A percentile compares a stretch with the other conserved stretches of the same genome.
phyloP scores from a whole-genome alignment of 345 rosid genomes.

The Tarenaya hassleriana region DNA sequence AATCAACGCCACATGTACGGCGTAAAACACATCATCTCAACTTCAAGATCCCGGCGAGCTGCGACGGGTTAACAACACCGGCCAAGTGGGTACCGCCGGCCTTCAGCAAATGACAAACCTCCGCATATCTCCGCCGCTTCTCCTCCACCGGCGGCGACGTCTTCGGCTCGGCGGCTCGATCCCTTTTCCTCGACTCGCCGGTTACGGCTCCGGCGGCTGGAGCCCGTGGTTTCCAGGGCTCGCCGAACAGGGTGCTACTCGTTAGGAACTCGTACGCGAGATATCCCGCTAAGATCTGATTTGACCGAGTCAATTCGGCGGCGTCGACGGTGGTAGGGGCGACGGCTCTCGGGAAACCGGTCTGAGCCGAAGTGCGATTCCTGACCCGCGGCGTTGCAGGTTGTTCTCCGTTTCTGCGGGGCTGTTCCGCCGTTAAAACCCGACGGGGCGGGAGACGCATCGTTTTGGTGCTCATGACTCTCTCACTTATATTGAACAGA shows the following conservation, averaged over 20 bases:
- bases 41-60: slow-evolving; percentile 46
- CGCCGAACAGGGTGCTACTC: slow-evolving; percentile 53
- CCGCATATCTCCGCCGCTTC: slow-evolving; percentile 39
- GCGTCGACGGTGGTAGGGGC: not conserved
- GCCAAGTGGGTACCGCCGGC: slow-evolving; percentile 45
- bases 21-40: slow-evolving; percentile 24
- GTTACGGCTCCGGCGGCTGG: slow-evolving; percentile 14
- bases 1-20: not conserved
- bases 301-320: slow-evolving; percentile 23
- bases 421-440: slow-evolving; percentile 37
- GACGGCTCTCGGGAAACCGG: slow-evolving; percentile 1
- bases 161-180: slow-evolving; percentile 9
- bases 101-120: slow-evolving; percentile 48
- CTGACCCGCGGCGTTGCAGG: slow-evolving; percentile 1
- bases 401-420: slow-evolving; percentile 30
- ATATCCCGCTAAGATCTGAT: slow-evolving; percentile 56
- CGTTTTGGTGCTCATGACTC: slow-evolving; percentile 31
- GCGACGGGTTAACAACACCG: slow-evolving; percentile 59
- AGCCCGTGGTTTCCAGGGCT: slow-evolving; percentile 35
- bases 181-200: slow-evolving; percentile 6
- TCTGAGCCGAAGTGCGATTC: not conserved
- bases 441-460: slow-evolving; percentile 72
- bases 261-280: slow-evolving; percentile 65
- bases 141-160: slow-evolving; percentile 19
- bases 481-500: not conserved